Evolutionary conservation across 768 basidiomycete species (phyloP).

Genomic region (Myochromella boudieri): DNA sequence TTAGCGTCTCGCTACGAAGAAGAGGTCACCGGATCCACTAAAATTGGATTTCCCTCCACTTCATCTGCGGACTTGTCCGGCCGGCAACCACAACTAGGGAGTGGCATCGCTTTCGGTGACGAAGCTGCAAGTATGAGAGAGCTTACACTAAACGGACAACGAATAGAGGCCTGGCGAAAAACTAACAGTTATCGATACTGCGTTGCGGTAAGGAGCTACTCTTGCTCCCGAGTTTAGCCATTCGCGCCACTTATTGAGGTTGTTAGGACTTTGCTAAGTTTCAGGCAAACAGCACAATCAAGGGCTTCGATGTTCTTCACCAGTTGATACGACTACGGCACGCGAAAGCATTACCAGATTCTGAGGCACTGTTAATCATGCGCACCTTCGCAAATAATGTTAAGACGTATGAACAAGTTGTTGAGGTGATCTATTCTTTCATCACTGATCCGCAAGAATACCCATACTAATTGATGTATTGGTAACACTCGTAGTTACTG

Average conservation of each 20-base stretch:
- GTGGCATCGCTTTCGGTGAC: slow-evolving; percentile 78
- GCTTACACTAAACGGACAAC: slow-evolving; percentile 69
- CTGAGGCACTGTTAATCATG: slow-evolving; percentile 76
- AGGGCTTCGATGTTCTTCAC: slow-evolving; percentile 81
- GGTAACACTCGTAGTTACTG: slow-evolving; percentile 60
- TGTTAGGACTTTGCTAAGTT: slow-evolving; percentile 66
- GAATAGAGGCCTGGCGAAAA: slow-evolving; percentile 92
- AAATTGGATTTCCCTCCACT: slow-evolving; percentile 68
- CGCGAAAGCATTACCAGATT: slow-evolving; percentile 67
- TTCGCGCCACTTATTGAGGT: slow-evolving; percentile 4
- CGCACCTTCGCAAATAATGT: slow-evolving; percentile 69
- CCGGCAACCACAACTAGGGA: slow-evolving; percentile 60
- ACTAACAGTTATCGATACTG: slow-evolving; percentile 79
- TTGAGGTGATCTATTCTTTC: slow-evolving; percentile 59
- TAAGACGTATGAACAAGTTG: slow-evolving; percentile 82
- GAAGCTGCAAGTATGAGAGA: slow-evolving; percentile 68
- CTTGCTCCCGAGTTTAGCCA: background rate
- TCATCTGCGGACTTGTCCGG: slow-evolving; percentile 50
- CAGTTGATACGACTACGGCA: slow-evolving; percentile 82
- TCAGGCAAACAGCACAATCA: slow-evolving; percentile 58
- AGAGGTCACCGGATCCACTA: slow-evolving; percentile 77
- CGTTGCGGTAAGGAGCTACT: slow-evolving; percentile 48
- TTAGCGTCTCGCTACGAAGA: slow-evolving; percentile 88
- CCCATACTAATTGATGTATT: background rate
- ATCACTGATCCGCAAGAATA: background rate